phyloP scores from a whole-genome alignment of 352 stramenopile species.

The Pythium scleroteichum region DNA sequence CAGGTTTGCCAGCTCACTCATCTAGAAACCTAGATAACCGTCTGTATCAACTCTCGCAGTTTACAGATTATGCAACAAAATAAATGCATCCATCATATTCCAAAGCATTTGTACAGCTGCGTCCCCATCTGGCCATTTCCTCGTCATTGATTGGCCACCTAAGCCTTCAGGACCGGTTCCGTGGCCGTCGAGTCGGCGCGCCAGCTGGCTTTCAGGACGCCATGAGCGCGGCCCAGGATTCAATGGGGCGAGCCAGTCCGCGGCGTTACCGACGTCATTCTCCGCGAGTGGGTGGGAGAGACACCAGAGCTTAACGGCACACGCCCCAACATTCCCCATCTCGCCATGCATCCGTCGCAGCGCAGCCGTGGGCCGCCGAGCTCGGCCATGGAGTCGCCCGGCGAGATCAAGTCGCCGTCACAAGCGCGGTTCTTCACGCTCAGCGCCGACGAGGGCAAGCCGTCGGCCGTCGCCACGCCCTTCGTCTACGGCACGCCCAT shows the following conservation, averaged over 20 bases:
- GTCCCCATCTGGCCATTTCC: too few species aligned
- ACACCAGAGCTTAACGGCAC: background rate
- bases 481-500: slow-evolving; percentile 79
- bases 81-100: too few species aligned
- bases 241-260: too few species aligned
- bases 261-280: background rate
- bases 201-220: slow-evolving; percentile 23
- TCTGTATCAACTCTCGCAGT: slow-evolving; percentile 1
- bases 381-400: slow-evolving; percentile 18
- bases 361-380: slow-evolving; percentile 8
- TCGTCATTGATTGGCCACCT: slow-evolving; percentile 3
- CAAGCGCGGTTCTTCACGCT: slow-evolving; percentile 79
- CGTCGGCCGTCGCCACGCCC: slow-evolving; percentile 53
- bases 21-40: slow-evolving; percentile 10
- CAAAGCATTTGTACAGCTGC: too few species aligned
- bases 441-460: slow-evolving; percentile 41
- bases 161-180: slow-evolving; percentile 2
- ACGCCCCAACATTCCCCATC: background rate
- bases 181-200: slow-evolving; percentile 21
- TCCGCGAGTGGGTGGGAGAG: slow-evolving; percentile 1
- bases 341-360: slow-evolving; percentile 15
- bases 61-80: background rate
- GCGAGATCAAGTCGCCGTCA: slow-evolving; percentile 36
- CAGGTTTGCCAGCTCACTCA: background rate
- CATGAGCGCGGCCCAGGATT: too few species aligned